Conservation (phyloP, 1,284 basidiomycete genomes). For the Rhodofomes roseus region DNA sequence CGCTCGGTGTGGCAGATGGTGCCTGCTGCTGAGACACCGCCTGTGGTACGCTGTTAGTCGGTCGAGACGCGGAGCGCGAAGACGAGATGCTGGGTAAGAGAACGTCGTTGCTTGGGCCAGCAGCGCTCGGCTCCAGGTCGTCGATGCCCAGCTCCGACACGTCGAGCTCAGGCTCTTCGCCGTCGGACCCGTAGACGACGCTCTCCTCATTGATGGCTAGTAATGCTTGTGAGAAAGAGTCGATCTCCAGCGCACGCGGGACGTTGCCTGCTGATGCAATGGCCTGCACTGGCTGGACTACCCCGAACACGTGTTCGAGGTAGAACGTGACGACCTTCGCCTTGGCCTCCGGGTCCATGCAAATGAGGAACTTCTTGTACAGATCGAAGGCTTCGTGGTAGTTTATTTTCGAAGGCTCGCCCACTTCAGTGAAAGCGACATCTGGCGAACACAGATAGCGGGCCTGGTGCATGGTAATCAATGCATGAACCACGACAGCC, state of each 20-base stretch:
- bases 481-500: neutral
- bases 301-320: neutral
- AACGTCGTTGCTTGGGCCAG: too few species aligned
- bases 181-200: too few species aligned
- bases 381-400: neutral
- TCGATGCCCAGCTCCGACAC: too few species aligned
- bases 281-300: neutral
- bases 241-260: neutral
- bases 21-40: too few species aligned
- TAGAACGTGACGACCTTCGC: neutral
- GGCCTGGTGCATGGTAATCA: neutral
- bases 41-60: too few species aligned
- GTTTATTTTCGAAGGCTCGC: neutral
- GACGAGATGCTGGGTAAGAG: too few species aligned
- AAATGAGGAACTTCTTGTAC: neutral
- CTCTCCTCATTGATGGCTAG: neutral
- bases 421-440: neutral
- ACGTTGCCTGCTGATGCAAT: neutral
- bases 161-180: too few species aligned
- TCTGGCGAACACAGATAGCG: neutral
- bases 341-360: neutral
- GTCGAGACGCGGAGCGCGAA: too few species aligned
- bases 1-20: too few species aligned
- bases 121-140: too few species aligned
- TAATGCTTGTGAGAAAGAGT: neutral